A percentile compares a stretch with the other conserved stretches of the same genome.
Conservation (phyloP, 257 asterid species). For the Ehretia macrophylla region DNA sequence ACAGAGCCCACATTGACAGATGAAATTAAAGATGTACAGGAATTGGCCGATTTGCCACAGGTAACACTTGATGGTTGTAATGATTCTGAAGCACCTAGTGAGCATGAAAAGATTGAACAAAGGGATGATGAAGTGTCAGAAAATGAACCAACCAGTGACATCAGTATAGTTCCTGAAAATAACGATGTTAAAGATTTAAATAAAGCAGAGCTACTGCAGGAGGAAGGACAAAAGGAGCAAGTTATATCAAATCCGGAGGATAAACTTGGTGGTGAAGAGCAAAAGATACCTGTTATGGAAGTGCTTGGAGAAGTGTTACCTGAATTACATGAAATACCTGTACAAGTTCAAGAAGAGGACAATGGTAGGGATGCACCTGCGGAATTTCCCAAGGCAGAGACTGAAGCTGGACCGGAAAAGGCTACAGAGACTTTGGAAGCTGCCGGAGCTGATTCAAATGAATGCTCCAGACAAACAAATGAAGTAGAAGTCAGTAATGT, state of each 20-base stretch:
- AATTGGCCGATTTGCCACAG: conserved; percentile 16
- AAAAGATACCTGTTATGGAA: conserved; percentile 1
- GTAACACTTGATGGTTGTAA: conserved; percentile 15
- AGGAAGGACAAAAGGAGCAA: not conserved
- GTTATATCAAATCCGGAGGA: conserved; percentile 5
- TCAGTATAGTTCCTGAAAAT: not conserved
- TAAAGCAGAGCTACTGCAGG: conserved; percentile 2
- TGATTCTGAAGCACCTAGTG: not conserved
- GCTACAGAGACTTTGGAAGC: too few species aligned
- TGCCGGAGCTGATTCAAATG: too few species aligned
- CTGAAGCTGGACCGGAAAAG: too few species aligned
- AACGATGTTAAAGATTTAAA: not conserved
- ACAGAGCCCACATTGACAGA: not conserved
- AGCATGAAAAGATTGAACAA: not conserved
- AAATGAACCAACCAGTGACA: not conserved
- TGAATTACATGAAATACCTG: conserved; percentile 7
- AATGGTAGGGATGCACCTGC: not conserved
- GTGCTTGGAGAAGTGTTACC: not conserved
- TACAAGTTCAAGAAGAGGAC: not conserved
- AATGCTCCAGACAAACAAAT: too few species aligned
- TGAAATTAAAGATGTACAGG: not conserved
- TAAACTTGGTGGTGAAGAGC: conserved; percentile 5
- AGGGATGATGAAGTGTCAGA: not conserved
- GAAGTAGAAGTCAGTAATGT: too few species aligned
- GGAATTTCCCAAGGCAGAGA: too few species aligned